Conservation (phyloP, 2,329 filamentous ascomycete genomes). For the Colletotrichum somersetense region DNA sequence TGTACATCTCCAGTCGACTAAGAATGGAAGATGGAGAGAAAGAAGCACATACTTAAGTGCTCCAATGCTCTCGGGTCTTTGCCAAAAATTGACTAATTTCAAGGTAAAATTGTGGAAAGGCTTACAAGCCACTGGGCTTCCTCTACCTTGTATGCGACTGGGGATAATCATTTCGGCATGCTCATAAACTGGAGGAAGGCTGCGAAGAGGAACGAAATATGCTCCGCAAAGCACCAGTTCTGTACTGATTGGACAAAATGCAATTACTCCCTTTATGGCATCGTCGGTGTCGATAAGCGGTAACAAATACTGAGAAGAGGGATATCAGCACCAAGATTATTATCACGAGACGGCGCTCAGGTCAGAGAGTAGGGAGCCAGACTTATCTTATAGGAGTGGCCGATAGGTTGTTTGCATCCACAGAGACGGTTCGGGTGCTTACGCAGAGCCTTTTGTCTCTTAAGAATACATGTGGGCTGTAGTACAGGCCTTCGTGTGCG, state of each 20-base stretch:
- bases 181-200: neutral
- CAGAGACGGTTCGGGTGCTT: neutral
- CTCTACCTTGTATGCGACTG: neutral
- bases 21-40: neutral
- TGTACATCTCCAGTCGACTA: neutral
- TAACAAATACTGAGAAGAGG: neutral
- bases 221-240: neutral
- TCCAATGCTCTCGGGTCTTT: neutral
- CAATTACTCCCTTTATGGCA: no score
- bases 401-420: neutral
- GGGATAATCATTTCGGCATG: neutral
- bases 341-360: neutral
- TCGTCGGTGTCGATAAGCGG: no score
- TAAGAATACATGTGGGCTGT: rapidly evolving
- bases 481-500: neutral
- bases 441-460: no score
- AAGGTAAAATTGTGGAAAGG: neutral
- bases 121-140: neutral
- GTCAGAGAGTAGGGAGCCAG: neutral
- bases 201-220: no score
- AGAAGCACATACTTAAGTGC: neutral
- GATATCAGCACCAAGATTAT: neutral
- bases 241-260: neutral
- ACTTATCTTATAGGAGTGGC: neutral
- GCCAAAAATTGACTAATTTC: neutral